Base-by-base conservation (phyloP, 2,329 filamentous ascomycete species). In the Botrytis porri region DNA sequence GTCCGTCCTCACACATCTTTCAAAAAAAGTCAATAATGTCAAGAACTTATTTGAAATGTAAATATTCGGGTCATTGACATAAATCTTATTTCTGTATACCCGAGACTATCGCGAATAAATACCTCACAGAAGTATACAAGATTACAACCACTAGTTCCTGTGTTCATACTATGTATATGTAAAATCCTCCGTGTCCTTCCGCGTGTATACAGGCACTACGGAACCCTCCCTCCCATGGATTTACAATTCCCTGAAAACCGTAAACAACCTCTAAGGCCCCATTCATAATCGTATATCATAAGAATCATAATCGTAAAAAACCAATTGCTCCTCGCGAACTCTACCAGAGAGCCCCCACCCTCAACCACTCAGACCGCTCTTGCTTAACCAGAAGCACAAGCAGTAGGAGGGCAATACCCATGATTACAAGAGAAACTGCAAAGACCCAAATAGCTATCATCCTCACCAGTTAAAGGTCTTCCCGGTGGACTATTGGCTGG, bases 401-500 rank as follows among this genome's bases (percentile, higher is more conserved):
- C 72, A 16, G 66, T 73, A 1, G 29, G 25, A 22, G 72, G 72
- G n/a, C 72, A 73, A 73, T 86, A 86, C 0, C 84, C 84, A 76
- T 85, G 83, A 73, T 82, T 83, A 63, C 84, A 86, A 20, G 83
- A 80, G 74, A 81, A 86, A 73, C 82, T 84, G 75, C 85, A 86
- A 25, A 86, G 80, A 0, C 84, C 84, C 57, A 81, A 74, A 74
- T 86, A 86, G 1, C 80, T 78, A 5, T 81, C 80, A 54, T 79
- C 77, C 39, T 81, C 75, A 1, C 81, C 81, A 0, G 77, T 70
- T 3, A 81, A 66, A 6, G 83, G 83, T 51, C 81, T 82, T 0
- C 83, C 82, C 3, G 79, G 57, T 0, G 76, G 75, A 0, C 80
- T 80, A 25, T 77, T 82, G 18, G 69, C 70, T 16, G 79, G 75